A percentile compares a stretch with the other conserved stretches of the same genome.
These are phyloP conservation scores for Dalechampia spathulata DNA, from an alignment of 441 rosid species.

Conservation along the genomic window DNA sequence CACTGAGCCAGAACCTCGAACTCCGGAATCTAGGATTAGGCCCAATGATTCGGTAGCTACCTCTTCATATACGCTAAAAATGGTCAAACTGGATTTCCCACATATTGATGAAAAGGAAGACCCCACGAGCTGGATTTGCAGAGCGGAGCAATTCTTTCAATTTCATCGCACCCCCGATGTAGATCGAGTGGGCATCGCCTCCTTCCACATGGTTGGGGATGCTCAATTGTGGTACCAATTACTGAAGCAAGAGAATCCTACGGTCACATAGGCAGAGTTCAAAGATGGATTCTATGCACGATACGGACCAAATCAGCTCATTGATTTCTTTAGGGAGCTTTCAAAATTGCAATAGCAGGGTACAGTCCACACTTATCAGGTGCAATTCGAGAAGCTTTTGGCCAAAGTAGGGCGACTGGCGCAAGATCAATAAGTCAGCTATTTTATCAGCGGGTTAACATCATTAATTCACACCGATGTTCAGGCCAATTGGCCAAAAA, in stretches of 20 bases:
- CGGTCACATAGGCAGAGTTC: not conserved
- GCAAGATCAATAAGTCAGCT: not conserved
- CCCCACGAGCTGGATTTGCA: not conserved
- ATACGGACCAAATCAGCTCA: not conserved
- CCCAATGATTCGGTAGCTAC: not conserved
- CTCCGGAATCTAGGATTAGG: not conserved
- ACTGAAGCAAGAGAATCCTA: not conserved
- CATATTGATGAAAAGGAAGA: not conserved
- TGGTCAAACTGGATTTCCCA: not conserved
- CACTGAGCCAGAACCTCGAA: not conserved
- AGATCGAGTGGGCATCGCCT: not conserved
- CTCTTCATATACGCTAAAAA: too few relatives aligned
- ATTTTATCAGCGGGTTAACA: not conserved
- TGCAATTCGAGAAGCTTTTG: not conserved
- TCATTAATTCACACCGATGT: not conserved
- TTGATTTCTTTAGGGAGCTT: not conserved
- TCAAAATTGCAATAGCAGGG: not conserved
- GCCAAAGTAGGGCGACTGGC: not conserved
- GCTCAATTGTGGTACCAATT: slow-evolving; percentile 1
- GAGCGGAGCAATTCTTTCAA: not conserved
- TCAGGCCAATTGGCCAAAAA: not conserved
- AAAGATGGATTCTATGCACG: not conserved
- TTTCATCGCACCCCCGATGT: not conserved
- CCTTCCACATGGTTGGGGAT: not conserved
- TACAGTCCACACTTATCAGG: not conserved